Evolutionary conservation across 148 eudicot species (phyloP), one percentile per base, ranked within the genome.

Genomic region (Tetragonia tetragonoides): DNA sequence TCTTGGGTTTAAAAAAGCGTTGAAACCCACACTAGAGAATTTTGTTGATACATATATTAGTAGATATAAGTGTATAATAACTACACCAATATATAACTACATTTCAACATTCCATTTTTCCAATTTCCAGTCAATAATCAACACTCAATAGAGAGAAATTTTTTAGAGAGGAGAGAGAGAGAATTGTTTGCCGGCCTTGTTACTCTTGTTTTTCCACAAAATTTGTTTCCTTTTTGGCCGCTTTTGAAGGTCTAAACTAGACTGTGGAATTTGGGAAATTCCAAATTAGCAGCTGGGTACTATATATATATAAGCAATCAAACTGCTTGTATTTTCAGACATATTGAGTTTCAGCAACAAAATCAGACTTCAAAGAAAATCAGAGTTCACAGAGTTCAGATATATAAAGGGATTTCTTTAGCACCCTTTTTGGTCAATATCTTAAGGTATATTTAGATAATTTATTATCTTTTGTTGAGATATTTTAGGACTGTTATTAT

Each of bases 191-290:
- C 67, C 39, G 67, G 34, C 34, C 34, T 1, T 28, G 34, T 28
- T 28, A 28, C 1, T 39, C 40, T 6, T 64, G 2, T 64, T 4
- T 10, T 44, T 68, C 9, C 3, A 4, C 62, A 17, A 17, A 59
- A 59, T 59, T 68, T n/a, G 41, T 5, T 24, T 49, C 10, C 0
- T 6, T 47, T 70, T 69, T 23, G 3, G 37, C 15, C 71, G 59
- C 61, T 62, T 63, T 75, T 75, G 77, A 75, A 42, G 59, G 59
- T 75, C 70, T 49, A 3, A 15, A 44, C 46, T 28, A 34, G 68
- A 61, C 77, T 62, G 9, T 62, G 15, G 23, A 67, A 7, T 3
- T 40, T 67, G 18, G 39, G 16, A 14, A 40, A 11, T 70, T 70
- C 73, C 73, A 24, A 59, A 3, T 11, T 56, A 23, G 59, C 40